Conservation (phyloP, 176 grass and related monocot species). For the Oropetium thomaeum region DNA sequence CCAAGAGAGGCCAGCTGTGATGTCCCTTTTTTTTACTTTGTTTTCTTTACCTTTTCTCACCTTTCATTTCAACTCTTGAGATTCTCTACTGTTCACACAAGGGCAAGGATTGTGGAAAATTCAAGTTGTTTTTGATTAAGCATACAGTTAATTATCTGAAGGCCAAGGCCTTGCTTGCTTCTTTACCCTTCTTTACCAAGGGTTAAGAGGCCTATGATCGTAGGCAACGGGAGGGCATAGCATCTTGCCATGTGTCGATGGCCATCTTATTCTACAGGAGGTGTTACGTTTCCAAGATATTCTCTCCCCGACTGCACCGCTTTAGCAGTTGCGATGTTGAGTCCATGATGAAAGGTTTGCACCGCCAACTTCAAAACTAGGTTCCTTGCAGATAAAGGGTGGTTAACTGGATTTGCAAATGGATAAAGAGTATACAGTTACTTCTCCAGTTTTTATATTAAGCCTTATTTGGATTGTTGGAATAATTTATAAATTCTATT, state of each 20-base stretch:
- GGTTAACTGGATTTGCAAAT: background rate
- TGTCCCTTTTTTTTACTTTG: slow-evolving; percentile 25
- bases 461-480: too few relatives aligned
- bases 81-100: slow-evolving; percentile 6
- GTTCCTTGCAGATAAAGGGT: background rate
- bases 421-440: background rate
- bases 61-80: slow-evolving; percentile 39
- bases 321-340: slow-evolving; percentile 1
- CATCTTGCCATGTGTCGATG: slow-evolving; percentile 10
- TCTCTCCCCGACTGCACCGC: background rate
- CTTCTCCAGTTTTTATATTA: too few relatives aligned
- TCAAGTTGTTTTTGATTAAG: background rate
- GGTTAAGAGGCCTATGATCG: background rate
- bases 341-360: slow-evolving; percentile 10
- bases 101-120: background rate
- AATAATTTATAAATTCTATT: too few relatives aligned
- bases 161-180: background rate
- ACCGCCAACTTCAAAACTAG: background rate
- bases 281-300: slow-evolving; percentile 47
- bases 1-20: slow-evolving; percentile 28
- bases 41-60: slow-evolving; percentile 33
- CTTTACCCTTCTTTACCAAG: background rate
- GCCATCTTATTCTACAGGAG: slow-evolving; percentile 14
- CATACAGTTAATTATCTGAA: background rate
- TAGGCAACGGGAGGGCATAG: background rate